Conservation (phyloP, 208 protist genomes). For the Entamoeba histolytica region DNA sequence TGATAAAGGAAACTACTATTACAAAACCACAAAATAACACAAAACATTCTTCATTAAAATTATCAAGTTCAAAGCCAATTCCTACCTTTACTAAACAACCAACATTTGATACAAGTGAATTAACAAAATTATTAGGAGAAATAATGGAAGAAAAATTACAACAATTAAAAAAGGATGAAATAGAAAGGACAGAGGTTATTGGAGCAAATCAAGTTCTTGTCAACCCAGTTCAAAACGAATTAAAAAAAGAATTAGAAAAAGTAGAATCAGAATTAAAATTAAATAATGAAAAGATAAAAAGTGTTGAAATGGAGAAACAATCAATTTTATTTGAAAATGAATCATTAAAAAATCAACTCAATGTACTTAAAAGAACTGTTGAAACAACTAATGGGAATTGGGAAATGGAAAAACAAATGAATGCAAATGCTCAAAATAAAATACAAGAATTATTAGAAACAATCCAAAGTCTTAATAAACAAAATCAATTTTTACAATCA, state of each 20-base stretch:
- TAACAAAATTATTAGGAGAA: no score
- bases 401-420: not conserved
- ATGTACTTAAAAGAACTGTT: not conserved
- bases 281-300: not conserved
- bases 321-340: not conserved
- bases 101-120: no score
- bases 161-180: no score
- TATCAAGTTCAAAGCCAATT: no score
- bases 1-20: no score
- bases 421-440: not conserved
- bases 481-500: not conserved
- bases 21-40: no score
- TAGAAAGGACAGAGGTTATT: no score
- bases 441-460: not conserved
- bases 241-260: not conserved
- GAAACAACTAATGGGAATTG: not conserved
- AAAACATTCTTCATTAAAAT: no score
- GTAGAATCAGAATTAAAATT: not conserved
- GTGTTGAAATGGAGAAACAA: not conserved
- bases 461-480: not conserved
- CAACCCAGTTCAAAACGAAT: not conserved
- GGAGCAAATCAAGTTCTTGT: no score
- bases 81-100: no score
- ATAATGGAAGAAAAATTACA: no score
- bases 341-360: not conserved